phyloP scores from a whole-genome alignment of 2,329 filamentous ascomycete species.

The Passalora sequoiae region DNA sequence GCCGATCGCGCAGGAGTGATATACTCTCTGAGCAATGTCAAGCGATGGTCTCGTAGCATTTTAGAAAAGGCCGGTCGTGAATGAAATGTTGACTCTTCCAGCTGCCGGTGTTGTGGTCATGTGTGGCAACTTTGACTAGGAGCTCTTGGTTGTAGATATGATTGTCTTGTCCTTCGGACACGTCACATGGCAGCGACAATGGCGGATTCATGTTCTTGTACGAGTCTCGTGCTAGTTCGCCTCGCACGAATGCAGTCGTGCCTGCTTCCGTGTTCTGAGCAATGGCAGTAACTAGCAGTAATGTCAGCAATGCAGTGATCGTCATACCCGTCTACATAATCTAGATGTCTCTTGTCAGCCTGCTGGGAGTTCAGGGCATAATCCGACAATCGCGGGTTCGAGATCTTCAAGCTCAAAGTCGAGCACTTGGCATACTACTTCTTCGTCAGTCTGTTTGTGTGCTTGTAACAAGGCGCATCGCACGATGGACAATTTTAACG shows the following conservation, averaged over 20 bases:
- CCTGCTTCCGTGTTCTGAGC: neutral
- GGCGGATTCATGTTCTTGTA: conserved; percentile 10
- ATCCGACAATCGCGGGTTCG: no score
- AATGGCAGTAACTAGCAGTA: neutral
- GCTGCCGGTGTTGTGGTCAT: conserved; percentile 9
- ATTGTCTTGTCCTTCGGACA: conserved; percentile 10
- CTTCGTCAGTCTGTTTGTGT: no score
- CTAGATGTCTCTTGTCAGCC: no score
- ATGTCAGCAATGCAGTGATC: neutral
- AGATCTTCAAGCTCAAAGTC: no score
- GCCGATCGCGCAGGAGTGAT: conserved; percentile 11
- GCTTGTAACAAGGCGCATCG: no score
- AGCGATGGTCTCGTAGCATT: conserved; percentile 9
- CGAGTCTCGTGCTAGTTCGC: conserved; percentile 7
- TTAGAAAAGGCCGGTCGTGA: conserved; percentile 8
- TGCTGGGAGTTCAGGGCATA: no score
- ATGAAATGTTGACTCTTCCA: conserved; percentile 13
- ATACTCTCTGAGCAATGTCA: conserved; percentile 7
- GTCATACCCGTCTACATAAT: neutral
- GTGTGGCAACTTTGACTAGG: conserved; percentile 8
- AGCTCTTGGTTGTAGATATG: conserved; percentile 10
- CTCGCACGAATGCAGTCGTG: conserved; percentile 3
- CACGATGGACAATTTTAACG: no score
- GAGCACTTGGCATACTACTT: no score
- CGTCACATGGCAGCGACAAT: conserved; percentile 11